phyloP scores from a whole-genome alignment of 2,329 filamentous ascomycete genomes.

The Ilyonectria destructans region DNA sequence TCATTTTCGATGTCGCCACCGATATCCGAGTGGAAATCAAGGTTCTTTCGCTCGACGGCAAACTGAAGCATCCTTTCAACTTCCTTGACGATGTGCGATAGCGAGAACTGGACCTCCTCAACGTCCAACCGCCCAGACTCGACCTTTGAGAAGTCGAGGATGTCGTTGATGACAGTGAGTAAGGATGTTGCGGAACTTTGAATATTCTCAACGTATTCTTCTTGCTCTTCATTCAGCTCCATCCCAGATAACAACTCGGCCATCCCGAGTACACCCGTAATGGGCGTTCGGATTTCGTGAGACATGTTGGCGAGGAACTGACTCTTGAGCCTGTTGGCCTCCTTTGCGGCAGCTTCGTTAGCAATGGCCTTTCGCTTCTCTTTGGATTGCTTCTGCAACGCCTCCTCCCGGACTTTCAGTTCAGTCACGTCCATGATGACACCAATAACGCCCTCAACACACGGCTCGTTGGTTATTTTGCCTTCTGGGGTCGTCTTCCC shows the following conservation, averaged over 20 bases:
- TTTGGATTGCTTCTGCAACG: constrained; percentile 75
- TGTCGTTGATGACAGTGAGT: constrained; percentile 92
- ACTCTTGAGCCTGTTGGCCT: constrained; percentile 85
- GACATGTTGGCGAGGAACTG: constrained; percentile 79
- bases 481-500: constrained; percentile 70
- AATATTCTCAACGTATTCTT: constrained; percentile 84
- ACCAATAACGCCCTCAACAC: constrained; percentile 81
- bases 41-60: constrained; percentile 84
- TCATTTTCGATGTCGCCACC: constrained; percentile 75
- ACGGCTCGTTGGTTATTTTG: constrained; percentile 61
- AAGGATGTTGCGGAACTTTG: constrained; percentile 86
- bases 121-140: constrained; percentile 85
- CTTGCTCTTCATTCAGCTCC: constrained; percentile 78
- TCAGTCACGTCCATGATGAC: constrained; percentile 88
- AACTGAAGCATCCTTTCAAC: constrained; percentile 92
- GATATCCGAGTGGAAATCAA: constrained; percentile 80
- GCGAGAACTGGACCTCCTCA: constrained; percentile 85
- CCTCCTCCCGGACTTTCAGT: constrained; percentile 75
- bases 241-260: constrained; percentile 81
- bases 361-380: constrained; percentile 81
- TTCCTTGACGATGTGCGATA: constrained; percentile 82
- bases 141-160: constrained; percentile 90
- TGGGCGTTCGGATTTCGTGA: constrained; percentile 69
- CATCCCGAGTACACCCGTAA: constrained; percentile 87
- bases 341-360: constrained; percentile 84